Base-by-base conservation (phyloP, 768 basidiomycete species). In the Suillus tomentosus region DNA sequence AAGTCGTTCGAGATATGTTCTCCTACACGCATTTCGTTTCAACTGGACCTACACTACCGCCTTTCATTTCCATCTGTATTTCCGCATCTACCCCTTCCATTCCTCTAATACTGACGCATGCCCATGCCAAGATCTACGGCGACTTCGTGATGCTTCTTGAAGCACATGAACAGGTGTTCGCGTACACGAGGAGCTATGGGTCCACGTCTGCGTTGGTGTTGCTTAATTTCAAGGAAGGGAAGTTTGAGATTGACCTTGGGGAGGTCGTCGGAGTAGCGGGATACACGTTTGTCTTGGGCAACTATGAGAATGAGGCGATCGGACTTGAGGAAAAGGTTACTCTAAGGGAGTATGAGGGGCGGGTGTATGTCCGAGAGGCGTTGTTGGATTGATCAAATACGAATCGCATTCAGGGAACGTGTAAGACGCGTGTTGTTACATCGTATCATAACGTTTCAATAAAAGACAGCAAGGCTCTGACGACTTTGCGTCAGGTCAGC, bases 41-140 rank as follows among this genome's bases (percentile, higher is more conserved):
- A 42, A 40, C 27, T 34, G 22, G 19, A 24, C 40, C 4, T 40
- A 19, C 9, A 43, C 17, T 40, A 27, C 17, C 39, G 7, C 24
- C 22, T 17, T 42, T 58, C 57, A 58, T 27, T 58, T 31, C 17
- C 19, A 27, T 42, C 39, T 40, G 8, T 14, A 34, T 22, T 15
- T 58, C 60, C 60, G 40, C 42, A 22, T 9, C 22, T 36, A 14
- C 31, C 17, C 40, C 24, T 58, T 42, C 40, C 17, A 58, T 58
- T 57, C 37, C 17, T 58, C 17, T 17, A n/a, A 34, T 31, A 37
- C 36, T 61, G 9, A 37, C 53, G 62, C n/a, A 34, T 60, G 24
- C 17, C 57, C 17, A 19, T 6, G 17, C 24, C 57, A 58, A 88
- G 87, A 80, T 85, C 3, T 87, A 86, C 69, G 91, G 91, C 17